Base-by-base conservation (phyloP, 2,329 filamentous ascomycete genomes). In the Achaetomium macrosporum region DNA sequence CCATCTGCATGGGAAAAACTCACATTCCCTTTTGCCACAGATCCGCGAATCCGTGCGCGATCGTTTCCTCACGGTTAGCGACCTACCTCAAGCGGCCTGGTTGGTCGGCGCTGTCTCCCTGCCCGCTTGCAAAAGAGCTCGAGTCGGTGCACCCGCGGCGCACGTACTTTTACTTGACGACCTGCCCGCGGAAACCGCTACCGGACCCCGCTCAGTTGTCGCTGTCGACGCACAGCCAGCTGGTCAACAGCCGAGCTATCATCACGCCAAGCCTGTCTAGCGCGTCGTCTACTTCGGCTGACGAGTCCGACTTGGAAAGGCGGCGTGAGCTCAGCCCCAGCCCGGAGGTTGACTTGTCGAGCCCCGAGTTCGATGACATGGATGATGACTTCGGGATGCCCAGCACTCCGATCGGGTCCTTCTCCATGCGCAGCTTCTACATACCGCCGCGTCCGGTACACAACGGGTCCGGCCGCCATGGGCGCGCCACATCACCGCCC, bases 141-240 rank as follows among this genome's bases (percentile, higher is more conserved):
- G 90, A 96, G 68, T 85, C 88, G 39, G 87, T 92, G 40, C 92
- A 97, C 68, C 93, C 93, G 17, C 87, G 92, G 66, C 89, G 93
- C 70, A 91, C 95, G 43, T 97, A 96, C 76, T 97, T 95, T 73
- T 97, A 91, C 73, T 81, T 99, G 55, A 95, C 90, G 37, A 95
- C 88, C n/a, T 86, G 80, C 65, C 84, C 88, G 43, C 88, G 87
- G 65, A 89, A 92, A 66, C 83, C 89, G 36, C 82, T 97, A 17
- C 89, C 90, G 2, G 81, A 87, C 59, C 78, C 75, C 41, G 73
- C 82, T 5, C 61, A 63, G 48, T 74, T 76, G 52, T 74, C 79
- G 63, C 69, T 73, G 63, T 63, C 76, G 59, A 67, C 73, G 66
- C 59, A n/a, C n/a, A n/a, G n/a, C n/a, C n/a, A 73, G 63, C 52